Evolutionary conservation across 495 filamentous ascomycete genomes (phyloP), one percentile per base, ranked within the genome.

Genomic region (Xylaria nigripes): DNA sequence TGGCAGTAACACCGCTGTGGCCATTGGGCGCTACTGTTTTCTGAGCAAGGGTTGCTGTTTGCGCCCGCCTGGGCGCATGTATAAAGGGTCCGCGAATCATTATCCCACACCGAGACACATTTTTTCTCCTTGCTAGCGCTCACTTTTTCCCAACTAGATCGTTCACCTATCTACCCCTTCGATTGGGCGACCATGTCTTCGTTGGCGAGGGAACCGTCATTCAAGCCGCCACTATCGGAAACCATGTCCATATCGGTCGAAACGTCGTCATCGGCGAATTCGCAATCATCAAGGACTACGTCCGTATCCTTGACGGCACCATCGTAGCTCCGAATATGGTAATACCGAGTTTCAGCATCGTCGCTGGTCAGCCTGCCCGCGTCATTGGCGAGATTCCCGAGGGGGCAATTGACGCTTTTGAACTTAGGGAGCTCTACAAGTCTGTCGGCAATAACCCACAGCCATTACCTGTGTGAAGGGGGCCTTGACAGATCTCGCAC

Each of bases 141-240:
- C 38, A n/a, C 23, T 13, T 16, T 27, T 3, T 10, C 7, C 2
- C n/a, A n/a, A n/a, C n/a, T 57, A 83, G 80, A 4, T 64, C 69
- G 7, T 84, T 81, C 59, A 86, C 82, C 4, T 91, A 86, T 72
- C 87, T 86, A 60, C 89, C 90, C 40, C 82, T 95, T 55, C 89
- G 91, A 66, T 87, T 98, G 50, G 90, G 90, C 30, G 87, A 95
- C 63, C 90, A 96, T 69, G 89, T 94, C 54, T 95, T 89, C 65
- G 77, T 98, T 38, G 89, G 89, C 24, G 79, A 84, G 55, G 68
- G 74, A 34, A 79, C 84, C 49, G 78, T 91, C 51, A 70, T 93
- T 38, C 86, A 91, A 69, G 89, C 89, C 9, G 88, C 88, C 30
- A 76, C 79, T 23, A 76, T 93, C 32, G 89, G 88, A 8, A 85